These are phyloP conservation scores for Exophiala bonariae DNA, from an alignment of 2,329 filamentous ascomycete genomes.

Conservation along the genomic window DNA sequence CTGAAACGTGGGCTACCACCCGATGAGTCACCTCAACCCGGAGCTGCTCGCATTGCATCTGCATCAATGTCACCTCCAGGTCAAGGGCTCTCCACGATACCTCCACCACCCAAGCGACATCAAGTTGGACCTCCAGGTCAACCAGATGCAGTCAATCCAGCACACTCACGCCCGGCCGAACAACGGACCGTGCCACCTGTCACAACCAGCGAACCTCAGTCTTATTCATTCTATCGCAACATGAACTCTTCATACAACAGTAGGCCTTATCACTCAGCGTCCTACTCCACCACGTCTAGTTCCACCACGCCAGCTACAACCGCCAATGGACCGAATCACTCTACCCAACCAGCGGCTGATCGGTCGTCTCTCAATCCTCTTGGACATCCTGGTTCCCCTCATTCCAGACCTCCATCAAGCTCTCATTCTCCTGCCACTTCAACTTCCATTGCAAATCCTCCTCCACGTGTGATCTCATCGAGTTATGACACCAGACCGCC, in stretches of 20 bases:
- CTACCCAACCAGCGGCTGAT: slow-evolving; percentile 9
- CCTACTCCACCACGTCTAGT: slow-evolving; percentile 18
- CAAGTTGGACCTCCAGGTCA: slow-evolving; percentile 27
- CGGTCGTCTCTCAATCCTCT: slow-evolving; percentile 11
- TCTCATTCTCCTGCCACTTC: slow-evolving; percentile 15
- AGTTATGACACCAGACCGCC: slow-evolving; percentile 28
- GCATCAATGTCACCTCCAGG: slow-evolving; percentile 26
- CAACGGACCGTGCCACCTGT: slow-evolving; percentile 12
- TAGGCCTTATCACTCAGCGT: slow-evolving; percentile 15
- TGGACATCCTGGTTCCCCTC: slow-evolving; percentile 18
- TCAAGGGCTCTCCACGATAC: slow-evolving; percentile 24
- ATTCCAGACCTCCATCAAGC: slow-evolving; percentile 8
- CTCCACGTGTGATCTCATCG: slow-evolving; percentile 20
- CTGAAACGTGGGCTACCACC: slow-evolving; percentile 28
- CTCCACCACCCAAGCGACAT: slow-evolving; percentile 28
- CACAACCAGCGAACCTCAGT: slow-evolving; percentile 5
- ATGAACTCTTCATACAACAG: slow-evolving; percentile 13
- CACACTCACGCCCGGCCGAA: slow-evolving; percentile 18
- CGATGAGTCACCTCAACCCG: slow-evolving; percentile 21
- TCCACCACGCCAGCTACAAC: slow-evolving; percentile 6
- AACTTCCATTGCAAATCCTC: slow-evolving; percentile 8
- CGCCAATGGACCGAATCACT: slow-evolving; percentile 13
- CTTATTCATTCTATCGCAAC: slow-evolving; percentile 22
- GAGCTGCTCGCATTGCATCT: slow-evolving; percentile 16
- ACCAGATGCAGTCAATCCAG: slow-evolving; percentile 17